Conservation (phyloP, 331 rosid species). For the Cydonia oblonga region DNA sequence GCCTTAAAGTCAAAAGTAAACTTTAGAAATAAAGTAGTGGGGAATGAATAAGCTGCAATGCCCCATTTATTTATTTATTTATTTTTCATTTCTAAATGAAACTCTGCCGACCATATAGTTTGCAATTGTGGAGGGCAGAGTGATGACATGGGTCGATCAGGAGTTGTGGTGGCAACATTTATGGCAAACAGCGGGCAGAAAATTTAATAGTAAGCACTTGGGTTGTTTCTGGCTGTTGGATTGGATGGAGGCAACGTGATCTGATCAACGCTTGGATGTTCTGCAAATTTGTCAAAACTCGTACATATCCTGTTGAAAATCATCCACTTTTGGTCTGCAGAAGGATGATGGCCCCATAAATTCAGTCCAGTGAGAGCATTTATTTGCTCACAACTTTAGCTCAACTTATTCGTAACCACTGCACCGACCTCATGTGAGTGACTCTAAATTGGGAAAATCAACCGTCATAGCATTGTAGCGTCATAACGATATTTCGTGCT, state of each 20-base stretch:
- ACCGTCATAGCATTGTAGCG: too few relatives aligned
- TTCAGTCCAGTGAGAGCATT: background rate
- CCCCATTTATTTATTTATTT: background rate
- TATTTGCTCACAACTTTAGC: background rate
- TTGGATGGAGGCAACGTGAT: background rate
- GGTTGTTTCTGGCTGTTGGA: background rate
- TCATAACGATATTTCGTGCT: too few relatives aligned
- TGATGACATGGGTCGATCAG: background rate
- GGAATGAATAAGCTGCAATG: background rate
- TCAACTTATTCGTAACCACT: background rate
- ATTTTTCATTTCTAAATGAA: background rate
- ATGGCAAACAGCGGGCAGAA: constrained; percentile 18
- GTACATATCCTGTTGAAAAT: background rate
- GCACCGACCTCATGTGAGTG: constrained; percentile 10
- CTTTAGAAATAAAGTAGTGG: background rate
- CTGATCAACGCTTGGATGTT: background rate
- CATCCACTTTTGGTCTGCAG: background rate
- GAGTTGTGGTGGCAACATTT: constrained; percentile 12
- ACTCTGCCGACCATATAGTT: constrained; percentile 1
- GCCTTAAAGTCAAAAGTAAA: background rate
- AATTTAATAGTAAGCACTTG: constrained; percentile 12
- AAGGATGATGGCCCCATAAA: background rate
- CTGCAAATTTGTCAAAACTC: background rate
- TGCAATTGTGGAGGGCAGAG: background rate
- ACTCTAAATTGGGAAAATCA: too few relatives aligned